Percentiles rank a stretch among this genome's conserved stretches.
Conservation (phyloP, 306 rosid species). For the Cajanus cajan region DNA sequence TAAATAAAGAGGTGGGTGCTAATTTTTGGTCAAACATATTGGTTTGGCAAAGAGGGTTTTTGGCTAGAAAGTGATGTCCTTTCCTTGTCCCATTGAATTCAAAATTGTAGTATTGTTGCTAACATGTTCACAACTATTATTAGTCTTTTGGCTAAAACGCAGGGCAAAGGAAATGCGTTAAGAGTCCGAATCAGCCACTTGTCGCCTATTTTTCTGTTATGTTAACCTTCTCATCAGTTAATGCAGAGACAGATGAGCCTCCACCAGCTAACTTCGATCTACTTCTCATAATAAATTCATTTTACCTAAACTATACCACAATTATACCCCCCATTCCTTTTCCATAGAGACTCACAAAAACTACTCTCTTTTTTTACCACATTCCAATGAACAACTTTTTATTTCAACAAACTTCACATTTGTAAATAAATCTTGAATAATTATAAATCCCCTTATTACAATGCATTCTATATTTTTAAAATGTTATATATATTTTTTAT, state of each 20-base stretch:
- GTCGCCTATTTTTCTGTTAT: background rate
- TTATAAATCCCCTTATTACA: too few relatives aligned
- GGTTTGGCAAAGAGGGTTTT: background rate
- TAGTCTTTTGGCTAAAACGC: background rate
- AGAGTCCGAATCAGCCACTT: conserved; percentile 9
- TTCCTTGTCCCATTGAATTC: too few relatives aligned
- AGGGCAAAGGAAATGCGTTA: background rate
- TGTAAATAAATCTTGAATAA: too few relatives aligned
- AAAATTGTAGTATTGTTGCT: too few relatives aligned
- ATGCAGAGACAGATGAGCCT: background rate
- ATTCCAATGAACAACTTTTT: too few relatives aligned
- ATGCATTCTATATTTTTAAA: too few relatives aligned
- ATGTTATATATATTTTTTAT: too few relatives aligned
- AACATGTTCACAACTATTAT: too few relatives aligned
- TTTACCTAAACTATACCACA: background rate
- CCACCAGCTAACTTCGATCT: background rate
- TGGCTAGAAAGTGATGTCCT: too few relatives aligned
- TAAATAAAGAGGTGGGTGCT: background rate
- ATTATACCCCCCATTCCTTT: background rate
- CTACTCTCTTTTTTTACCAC: too few relatives aligned
- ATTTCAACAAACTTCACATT: too few relatives aligned
- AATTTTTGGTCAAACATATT: background rate
- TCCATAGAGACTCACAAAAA: too few relatives aligned
- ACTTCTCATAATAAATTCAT: background rate
- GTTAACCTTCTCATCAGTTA: conserved; percentile 2